phyloP scores from a whole-genome alignment of 495 filamentous ascomycete species.

The Podospora pseudoanserina region DNA sequence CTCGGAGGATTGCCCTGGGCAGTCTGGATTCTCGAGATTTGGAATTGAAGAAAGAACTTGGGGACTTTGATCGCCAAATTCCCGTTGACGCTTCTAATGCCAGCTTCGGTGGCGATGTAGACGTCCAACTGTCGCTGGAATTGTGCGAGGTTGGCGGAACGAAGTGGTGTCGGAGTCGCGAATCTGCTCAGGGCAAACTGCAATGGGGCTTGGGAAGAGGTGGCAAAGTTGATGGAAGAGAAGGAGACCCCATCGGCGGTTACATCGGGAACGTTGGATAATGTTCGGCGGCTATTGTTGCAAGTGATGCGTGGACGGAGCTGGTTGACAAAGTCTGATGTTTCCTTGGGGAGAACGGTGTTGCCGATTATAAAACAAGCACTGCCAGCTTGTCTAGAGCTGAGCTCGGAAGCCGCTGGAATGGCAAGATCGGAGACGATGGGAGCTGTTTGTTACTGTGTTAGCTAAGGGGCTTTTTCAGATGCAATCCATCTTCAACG shows the following conservation, averaged over 20 bases:
- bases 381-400: constrained; percentile 13
- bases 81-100: constrained; percentile 43
- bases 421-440: neutral
- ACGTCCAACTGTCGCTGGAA: constrained; percentile 45
- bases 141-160: constrained; percentile 34
- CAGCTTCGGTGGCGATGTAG: constrained; percentile 49
- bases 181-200: constrained; percentile 44
- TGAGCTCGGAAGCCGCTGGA: neutral
- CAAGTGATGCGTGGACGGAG: constrained; percentile 40
- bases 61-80: constrained; percentile 46
- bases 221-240: constrained; percentile 45
- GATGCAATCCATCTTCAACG: neutral
- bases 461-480: neutral
- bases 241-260: constrained; percentile 40
- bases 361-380: constrained; percentile 48
- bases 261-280: constrained; percentile 44
- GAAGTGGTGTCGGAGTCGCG: constrained; percentile 40
- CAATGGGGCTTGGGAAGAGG: constrained; percentile 35
- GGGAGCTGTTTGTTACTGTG: constrained; percentile 13
- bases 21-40: constrained; percentile 47
- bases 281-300: constrained; percentile 31
- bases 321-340: constrained; percentile 27
- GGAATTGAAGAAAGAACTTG: constrained; percentile 50
- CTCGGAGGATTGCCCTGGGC: constrained; percentile 46
- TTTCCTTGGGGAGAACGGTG: constrained; percentile 36